Evolutionary conservation across 2,329 filamentous ascomycete species (phyloP), one percentile per base, ranked within the genome.

Genomic region (Fusarium sp.): DNA sequence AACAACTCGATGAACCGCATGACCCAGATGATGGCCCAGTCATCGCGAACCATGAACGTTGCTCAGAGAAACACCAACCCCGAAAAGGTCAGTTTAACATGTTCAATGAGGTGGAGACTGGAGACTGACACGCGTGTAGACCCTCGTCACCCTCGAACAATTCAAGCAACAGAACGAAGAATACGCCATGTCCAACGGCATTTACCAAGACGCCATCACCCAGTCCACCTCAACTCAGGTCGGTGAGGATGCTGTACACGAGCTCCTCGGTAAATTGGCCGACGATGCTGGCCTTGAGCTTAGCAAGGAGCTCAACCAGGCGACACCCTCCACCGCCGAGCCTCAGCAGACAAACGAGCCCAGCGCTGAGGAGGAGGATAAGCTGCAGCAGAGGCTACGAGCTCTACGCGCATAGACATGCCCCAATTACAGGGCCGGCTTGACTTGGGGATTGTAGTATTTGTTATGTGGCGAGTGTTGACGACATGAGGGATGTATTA

Each of bases 221-320:
- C 88, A 90, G 58, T 90, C 89, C 33, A 96, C 92, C 2, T 74
- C 91, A 76, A 70, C 89, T 79, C 73, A 91, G 81, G 75, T 93
- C 79, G 78, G 91, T 79, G 77, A 96, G 73, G 92, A 96, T 67
- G 92, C 93, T 66, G 92, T 96, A 2, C 92, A 96, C 75, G 88
- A 92, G 66, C 78, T 96, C 61, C 89, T 96, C 77, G 89, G 86
- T 63, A 90, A 96, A 77, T 86, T 95, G 38, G 92, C 92, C 61
- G 93, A 96, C 74, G 92, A 96, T 75, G 92, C 91, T 9, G 93
- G 93, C 49, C 85, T 97, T 48, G 90, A 95, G 76, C 80, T 96
- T 59, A 87, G 87, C 66, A 84, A 89, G 72, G 91, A 95, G 77
- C 87, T 96, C 62, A 83, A 79, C 69, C 74, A 80, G 53, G 82